Evolutionary conservation across 495 filamentous ascomycete species (phyloP), one percentile per base, ranked within the genome.

Genomic region (Hyphodiscus hymeniophilus): DNA sequence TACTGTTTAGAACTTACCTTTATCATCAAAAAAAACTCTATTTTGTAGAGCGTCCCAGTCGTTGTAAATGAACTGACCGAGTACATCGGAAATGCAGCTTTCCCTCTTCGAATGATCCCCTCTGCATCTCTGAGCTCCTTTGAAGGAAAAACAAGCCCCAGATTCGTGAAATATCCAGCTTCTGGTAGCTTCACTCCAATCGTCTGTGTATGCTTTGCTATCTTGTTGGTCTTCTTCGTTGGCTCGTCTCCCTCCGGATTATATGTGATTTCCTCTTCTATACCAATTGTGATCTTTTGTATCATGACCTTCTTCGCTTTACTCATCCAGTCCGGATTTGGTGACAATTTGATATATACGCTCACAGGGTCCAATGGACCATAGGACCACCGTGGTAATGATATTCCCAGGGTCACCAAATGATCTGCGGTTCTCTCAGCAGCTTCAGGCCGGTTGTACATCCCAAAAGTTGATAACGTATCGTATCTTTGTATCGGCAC

Each of bases 201-300:
- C 2, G 69, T 67, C 51, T 96, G 90, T 2, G 85, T 85, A 52
- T 90, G 82, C 58, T 87, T 90, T 18, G 85, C 81, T 54, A 98
- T 66, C 18, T 80, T 81, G 62, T 92, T 97, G 61, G 88, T 70
- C 62, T 94, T 97, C 55, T 85, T 85, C 22, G 84, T 87, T 38
- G 90, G 89, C 63, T 97, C 92, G 56, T 97, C 92, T n/a, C 92
- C 92, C 59, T 97, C 90, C 31, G 92, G 92, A 56, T 98, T 97
- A 67, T 86, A 98, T 17, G 89, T 89, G 42, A 97, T 94, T 63
- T 96, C 89, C 63, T 98, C 92, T 56, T 97, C 92, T 56, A 98
- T 95, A 11, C 79, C 82, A 30, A 96, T 83, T 13, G 89, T 94
- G 45, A 98, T 89, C 63, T 90, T 89, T 58, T 85, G 81, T 62